phyloP scores from a whole-genome alignment of 1,139 yeast species.

The Zygoascus sp. region DNA sequence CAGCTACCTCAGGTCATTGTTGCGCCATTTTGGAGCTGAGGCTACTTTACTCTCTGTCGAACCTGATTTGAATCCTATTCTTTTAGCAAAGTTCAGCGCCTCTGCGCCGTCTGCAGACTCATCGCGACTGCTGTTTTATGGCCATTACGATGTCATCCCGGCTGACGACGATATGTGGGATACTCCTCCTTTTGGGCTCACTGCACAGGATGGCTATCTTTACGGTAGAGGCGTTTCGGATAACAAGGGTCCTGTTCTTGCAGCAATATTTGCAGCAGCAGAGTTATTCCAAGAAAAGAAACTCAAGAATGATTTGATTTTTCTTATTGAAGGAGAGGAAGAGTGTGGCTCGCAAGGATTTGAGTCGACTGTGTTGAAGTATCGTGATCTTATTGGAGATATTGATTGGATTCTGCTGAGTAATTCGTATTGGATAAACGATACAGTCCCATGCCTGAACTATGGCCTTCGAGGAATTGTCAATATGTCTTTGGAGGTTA shows the following conservation, averaged over 20 bases:
- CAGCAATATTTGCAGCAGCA: conserved; percentile 84
- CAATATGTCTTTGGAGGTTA: conserved; percentile 66
- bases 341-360: conserved; percentile 91
- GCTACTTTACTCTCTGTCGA: conserved; percentile 68
- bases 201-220: conserved; percentile 77
- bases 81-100: conserved; percentile 62
- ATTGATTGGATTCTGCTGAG: conserved; percentile 88
- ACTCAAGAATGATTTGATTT: conserved; percentile 69
- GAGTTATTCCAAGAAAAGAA: conserved; percentile 52
- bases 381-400: conserved; percentile 52
- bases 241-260: conserved; percentile 91
- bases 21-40: conserved; percentile 69
- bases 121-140: conserved; percentile 67
- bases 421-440: conserved; percentile 93
- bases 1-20: conserved; percentile 57
- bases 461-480: conserved; percentile 92
- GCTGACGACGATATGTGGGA: conserved; percentile 64
- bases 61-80: conserved; percentile 73
- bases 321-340: conserved; percentile 91
- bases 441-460: conserved; percentile 80
- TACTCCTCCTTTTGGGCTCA: conserved; percentile 70
- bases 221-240: conserved; percentile 94
- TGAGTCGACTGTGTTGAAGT: conserved; percentile 53
- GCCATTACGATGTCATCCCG: conserved; percentile 90
- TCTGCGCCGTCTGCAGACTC: conserved; percentile 2